Conservation (phyloP, 1,284 basidiomycete species). For the Omphalotus olearius region DNA sequence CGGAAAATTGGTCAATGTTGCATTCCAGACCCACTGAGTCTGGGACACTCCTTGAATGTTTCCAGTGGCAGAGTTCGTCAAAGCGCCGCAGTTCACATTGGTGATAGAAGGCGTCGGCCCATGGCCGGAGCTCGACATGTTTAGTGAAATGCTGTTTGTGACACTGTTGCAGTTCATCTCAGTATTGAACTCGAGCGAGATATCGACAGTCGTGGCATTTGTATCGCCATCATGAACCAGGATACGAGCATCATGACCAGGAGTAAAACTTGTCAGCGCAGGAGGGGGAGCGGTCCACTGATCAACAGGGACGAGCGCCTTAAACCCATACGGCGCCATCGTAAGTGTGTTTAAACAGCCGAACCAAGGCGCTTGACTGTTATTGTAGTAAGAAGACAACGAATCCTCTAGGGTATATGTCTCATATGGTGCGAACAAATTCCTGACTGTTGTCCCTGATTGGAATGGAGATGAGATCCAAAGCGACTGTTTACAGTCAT, state of each 20-base stretch:
- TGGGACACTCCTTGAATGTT: constrained; percentile 48
- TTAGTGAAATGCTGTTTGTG: constrained; percentile 58
- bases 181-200: constrained; percentile 75
- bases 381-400: constrained; percentile 51
- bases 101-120: constrained; percentile 49
- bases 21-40: constrained; percentile 70
- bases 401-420: constrained; percentile 63
- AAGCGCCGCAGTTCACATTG: constrained; percentile 42
- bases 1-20: constrained; percentile 65
- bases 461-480: constrained; percentile 79
- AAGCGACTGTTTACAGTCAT: constrained; percentile 48
- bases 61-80: constrained; percentile 42
- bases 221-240: constrained; percentile 38
- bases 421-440: constrained; percentile 83
- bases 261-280: constrained; percentile 73
- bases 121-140: constrained; percentile 64
- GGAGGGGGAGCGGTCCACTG: constrained; percentile 72
- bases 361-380: constrained; percentile 55
- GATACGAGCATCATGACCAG: constrained; percentile 82
- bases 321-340: constrained; percentile 76
- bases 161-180: constrained; percentile 73
- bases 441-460: constrained; percentile 58
- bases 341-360: constrained; percentile 70
- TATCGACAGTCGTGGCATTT: constrained; percentile 60
- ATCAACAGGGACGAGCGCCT: constrained; percentile 65